Base-by-base conservation (phyloP, 441 rosid genomes). In the Populus hybrid region DNA sequence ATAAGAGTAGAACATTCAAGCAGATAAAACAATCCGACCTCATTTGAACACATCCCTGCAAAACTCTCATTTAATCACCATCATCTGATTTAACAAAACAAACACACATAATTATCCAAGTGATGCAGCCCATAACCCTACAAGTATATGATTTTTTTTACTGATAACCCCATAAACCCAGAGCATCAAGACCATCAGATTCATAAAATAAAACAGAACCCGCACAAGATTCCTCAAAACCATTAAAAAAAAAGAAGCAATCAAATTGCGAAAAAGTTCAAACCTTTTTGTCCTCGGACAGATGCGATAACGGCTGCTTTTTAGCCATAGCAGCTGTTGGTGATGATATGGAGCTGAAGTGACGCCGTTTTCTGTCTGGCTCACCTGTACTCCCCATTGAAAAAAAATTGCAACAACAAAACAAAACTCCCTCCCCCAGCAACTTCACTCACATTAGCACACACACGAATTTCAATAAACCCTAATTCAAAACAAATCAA, bases 361-460 rank as follows among this genome's bases (percentile, higher is more conserved):
- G 97, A 73, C 94, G 95, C 85, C 92, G 86, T 83, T 93, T 95
- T 76, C 97, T 88, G 85, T 93, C 99, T 4, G 98, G 95, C 86
- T 95, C 98, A 50, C 93, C 99, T 18, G 93, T 87, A 84, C 98
- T 95, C 89, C 93, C 97, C 99, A 95, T 95, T 82, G 76, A 83
- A 10, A 64, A n/a, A 45, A 3, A 45, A 45, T 40, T 9, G 45
- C 50, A 11, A 40, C 45, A 59, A 59, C 64, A 59, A 20, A 20
- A 59, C 64, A 70, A 70, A 87, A 74, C 72, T 74, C 68, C 33
- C 76, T 56, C 87, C 64, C 42, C 53, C 73, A 69, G 23, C 77
- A 86, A 72, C 79, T 76, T 79, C 69, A 63, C 81, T 80, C 85
- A 84, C 86, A 86, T 84, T 79, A 79, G 76, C 71, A 66, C 20